phyloP scores from a whole-genome alignment of 305 asterid genomes.

The Ilex paraguariensis region DNA sequence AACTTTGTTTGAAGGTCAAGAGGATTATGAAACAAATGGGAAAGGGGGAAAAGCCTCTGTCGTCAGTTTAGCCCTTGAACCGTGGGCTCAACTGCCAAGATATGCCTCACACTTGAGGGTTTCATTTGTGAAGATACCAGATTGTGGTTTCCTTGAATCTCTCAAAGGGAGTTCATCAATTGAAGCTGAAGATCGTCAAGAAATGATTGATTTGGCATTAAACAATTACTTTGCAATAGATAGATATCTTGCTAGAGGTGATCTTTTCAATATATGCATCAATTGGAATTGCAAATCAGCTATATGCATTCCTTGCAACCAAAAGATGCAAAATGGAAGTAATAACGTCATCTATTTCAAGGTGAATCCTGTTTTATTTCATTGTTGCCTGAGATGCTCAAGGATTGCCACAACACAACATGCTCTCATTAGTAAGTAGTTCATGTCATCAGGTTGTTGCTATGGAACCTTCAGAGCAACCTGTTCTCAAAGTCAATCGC shows the following conservation, averaged over 20 bases:
- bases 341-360: conserved; percentile 61
- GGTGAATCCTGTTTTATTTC: conserved; percentile 31
- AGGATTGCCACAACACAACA: conserved; percentile 8
- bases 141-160: conserved; percentile 66
- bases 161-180: conserved; percentile 57
- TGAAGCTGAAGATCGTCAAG: conserved; percentile 74
- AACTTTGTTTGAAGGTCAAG: conserved; percentile 48
- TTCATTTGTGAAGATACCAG: conserved; percentile 87
- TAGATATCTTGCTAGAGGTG: conserved; percentile 82
- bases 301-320: conserved; percentile 68
- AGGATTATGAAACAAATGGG: conserved; percentile 30
- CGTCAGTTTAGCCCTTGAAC: conserved; percentile 48
- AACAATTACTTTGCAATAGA: conserved; percentile 69
- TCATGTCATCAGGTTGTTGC: conserved; percentile 61
- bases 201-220: conserved; percentile 70
- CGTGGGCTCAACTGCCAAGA: conserved; percentile 57
- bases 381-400: conserved; percentile 8
- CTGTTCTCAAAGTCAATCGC: conserved; percentile 64
- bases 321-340: conserved; percentile 44
- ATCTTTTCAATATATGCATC: conserved; percentile 63
- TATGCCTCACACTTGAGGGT: conserved; percentile 88
- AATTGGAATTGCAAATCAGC: conserved; percentile 85
- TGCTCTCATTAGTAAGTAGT: conserved; percentile 13
- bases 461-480: conserved; percentile 84
- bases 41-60: conserved; percentile 26